Conservation (phyloP, 2,329 filamentous ascomycete species). For the Colletotrichum magnum region DNA sequence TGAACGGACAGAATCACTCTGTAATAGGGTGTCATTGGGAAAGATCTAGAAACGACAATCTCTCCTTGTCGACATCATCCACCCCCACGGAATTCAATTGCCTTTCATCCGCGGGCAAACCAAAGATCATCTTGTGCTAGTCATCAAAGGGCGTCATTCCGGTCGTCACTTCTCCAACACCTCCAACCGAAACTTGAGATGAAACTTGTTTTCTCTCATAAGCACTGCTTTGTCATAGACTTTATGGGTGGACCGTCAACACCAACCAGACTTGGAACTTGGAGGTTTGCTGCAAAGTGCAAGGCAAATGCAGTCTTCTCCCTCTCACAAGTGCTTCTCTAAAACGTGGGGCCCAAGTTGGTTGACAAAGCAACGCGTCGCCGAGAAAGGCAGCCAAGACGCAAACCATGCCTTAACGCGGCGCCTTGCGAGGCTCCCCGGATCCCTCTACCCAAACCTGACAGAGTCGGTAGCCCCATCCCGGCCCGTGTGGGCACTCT, state of each 20-base stretch:
- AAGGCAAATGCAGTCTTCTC: not conserved
- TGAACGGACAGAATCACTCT: too few relatives aligned
- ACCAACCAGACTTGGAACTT: not conserved
- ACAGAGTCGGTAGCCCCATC: conserved; percentile 16
- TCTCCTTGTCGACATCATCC: not conserved
- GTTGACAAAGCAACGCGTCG: conserved; percentile 6
- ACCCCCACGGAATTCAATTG: not conserved
- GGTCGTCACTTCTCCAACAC: not conserved
- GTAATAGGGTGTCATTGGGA: conserved; percentile 4
- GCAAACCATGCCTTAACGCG: conserved; percentile 24
- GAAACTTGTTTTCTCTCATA: conserved; percentile 11
- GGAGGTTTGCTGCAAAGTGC: not conserved
- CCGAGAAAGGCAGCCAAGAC: conserved; percentile 39
- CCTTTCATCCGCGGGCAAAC: not conserved
- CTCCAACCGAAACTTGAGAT: conserved; percentile 13
- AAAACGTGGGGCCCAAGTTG: not conserved
- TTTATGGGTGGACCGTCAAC: too few relatives aligned
- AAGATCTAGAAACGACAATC: not conserved
- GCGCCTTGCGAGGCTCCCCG: conserved; percentile 25
- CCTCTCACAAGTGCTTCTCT: conserved; percentile 4
- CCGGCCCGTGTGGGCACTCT: conserved; percentile 13
- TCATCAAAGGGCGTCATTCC: conserved; percentile 19
- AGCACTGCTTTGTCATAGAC: not conserved
- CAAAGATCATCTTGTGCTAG: not conserved
- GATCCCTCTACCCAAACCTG: too few relatives aligned